Conservation (phyloP, 805 yeast genomes). For the Ogataea saltuana region DNA sequence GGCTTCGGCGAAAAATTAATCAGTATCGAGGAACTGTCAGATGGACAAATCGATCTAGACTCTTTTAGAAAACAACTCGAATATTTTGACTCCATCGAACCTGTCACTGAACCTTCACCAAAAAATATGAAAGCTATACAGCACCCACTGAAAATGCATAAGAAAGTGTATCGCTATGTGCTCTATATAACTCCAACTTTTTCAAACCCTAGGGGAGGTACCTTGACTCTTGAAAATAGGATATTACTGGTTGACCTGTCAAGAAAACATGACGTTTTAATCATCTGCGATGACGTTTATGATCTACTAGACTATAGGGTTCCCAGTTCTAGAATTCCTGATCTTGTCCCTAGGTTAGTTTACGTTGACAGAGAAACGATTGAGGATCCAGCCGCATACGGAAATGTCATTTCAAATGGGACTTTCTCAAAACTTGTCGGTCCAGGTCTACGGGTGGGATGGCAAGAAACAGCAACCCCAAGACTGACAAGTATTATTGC, state of each 20-base stretch:
- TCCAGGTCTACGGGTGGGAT: slow-evolving; percentile 83
- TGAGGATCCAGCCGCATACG: slow-evolving; percentile 41
- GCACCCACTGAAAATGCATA: slow-evolving; percentile 42
- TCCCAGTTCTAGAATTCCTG: slow-evolving; percentile 11
- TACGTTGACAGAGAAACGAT: slow-evolving; percentile 61
- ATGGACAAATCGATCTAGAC: slow-evolving; percentile 50
- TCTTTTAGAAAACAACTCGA: slow-evolving; percentile 48
- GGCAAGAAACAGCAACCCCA: slow-evolving; percentile 70
- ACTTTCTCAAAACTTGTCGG: slow-evolving; percentile 79
- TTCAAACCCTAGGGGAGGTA: slow-evolving; percentile 79
- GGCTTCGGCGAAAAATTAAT: slow-evolving; percentile 69
- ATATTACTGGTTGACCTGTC: slow-evolving; percentile 60
- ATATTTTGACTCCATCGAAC: slow-evolving; percentile 38
- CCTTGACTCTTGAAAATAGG: slow-evolving; percentile 53
- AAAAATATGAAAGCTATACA: slow-evolving; percentile 31
- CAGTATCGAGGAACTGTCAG: slow-evolving; percentile 61
- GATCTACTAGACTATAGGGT: slow-evolving; percentile 61
- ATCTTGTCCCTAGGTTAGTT: slow-evolving; percentile 43
- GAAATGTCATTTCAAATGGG: slow-evolving; percentile 75
- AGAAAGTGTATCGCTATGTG: slow-evolving; percentile 65
- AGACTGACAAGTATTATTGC: slow-evolving; percentile 58
- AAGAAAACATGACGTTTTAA: slow-evolving; percentile 67
- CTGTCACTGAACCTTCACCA: slow-evolving; percentile 22
- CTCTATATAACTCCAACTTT: slow-evolving; percentile 76
- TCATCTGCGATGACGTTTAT: slow-evolving; percentile 81